Evolutionary conservation across 441 rosid species (phyloP), one percentile per base, ranked within the genome.

Genomic region (Corymbia citriodora): DNA sequence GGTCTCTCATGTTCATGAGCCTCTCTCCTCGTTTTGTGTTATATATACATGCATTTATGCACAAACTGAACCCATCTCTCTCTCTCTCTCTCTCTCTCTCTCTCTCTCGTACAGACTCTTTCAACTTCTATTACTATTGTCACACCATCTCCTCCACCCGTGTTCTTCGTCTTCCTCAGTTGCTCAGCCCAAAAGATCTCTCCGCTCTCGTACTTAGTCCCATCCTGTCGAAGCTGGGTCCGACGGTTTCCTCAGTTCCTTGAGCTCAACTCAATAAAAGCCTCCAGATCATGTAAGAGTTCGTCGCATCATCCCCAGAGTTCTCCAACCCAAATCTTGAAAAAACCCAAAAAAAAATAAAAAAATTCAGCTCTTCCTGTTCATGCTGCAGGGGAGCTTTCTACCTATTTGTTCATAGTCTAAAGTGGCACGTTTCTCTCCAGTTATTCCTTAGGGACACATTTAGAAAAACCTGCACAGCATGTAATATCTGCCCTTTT

Each of bases 381-480:
- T 23, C 85, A 79, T 79, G 85, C 17, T 79, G 13, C 52, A 12
- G 52, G 27, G 85, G 52, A 45, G 85, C 52, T 7, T 7, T 53
- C 63, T 53, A 21, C 57, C 50, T 19, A 5, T 54, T 16, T 55
- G 70, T 55, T 87, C 29, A 29, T 55, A 55, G 61, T 55, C 18
- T 87, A 87, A 87, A 61, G 88, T 87, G 88, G 88, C 61, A 36
- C 48, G 45, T 8, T 88, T 88, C 59, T 70, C 49, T 88, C 4
- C 87, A 89, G 87, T 91, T 21, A 55, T 36, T 91, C 94, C 94
- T 94, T 94, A 89, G 90, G 57, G 88, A 16, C 25, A 91, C 63
- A 65, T 23, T 87, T 90, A 91, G 87, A 95, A 95, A 95, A 95
- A 65, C 88, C 65, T 91, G 91, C 55, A 88, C 87, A 93, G 92